Evolutionary conservation across 129 eudicot genomes (phyloP).

Genomic region (Flaveria linearis): DNA sequence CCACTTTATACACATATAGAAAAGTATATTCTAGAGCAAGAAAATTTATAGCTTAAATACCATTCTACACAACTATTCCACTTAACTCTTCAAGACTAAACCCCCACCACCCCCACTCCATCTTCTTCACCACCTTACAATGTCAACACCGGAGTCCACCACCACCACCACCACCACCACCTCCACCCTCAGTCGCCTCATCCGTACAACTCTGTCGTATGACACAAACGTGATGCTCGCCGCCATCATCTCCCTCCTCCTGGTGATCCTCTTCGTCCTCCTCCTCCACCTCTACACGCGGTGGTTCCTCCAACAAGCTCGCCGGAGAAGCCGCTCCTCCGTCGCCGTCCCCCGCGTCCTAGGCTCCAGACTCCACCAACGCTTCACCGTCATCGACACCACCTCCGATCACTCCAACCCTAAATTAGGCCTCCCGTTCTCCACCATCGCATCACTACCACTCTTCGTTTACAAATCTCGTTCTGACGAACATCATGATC

Average conservation of each 20-base stretch:
- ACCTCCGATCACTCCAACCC: constrained; percentile 14
- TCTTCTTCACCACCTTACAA: constrained; percentile 17
- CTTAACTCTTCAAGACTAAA: neutral
- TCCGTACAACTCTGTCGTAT: constrained; percentile 49
- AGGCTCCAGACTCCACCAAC: constrained; percentile 45
- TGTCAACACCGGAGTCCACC: constrained; percentile 41
- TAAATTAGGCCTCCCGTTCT: constrained; percentile 58
- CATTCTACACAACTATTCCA: no score
- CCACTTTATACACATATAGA: no score
- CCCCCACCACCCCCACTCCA: constrained; percentile 19
- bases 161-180: constrained; percentile 27
- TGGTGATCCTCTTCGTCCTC: constrained; percentile 60
- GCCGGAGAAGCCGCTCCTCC: constrained; percentile 35
- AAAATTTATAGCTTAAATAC: no score
- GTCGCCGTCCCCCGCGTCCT: constrained; percentile 46
- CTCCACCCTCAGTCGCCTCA: constrained; percentile 23
- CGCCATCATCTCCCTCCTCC: constrained; percentile 57
- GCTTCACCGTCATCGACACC: constrained; percentile 41
- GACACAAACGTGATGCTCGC: constrained; percentile 65
- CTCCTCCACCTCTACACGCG: constrained; percentile 65
- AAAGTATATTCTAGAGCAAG: no score
- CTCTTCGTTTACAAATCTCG: constrained; percentile 39
- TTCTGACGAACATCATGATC: constrained; percentile 3
- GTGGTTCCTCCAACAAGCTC: constrained; percentile 57
- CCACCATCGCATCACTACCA: constrained; percentile 54